Conservation (phyloP, 225 moss, liverwort and hornwort species). For the Sphagnum contortum region DNA sequence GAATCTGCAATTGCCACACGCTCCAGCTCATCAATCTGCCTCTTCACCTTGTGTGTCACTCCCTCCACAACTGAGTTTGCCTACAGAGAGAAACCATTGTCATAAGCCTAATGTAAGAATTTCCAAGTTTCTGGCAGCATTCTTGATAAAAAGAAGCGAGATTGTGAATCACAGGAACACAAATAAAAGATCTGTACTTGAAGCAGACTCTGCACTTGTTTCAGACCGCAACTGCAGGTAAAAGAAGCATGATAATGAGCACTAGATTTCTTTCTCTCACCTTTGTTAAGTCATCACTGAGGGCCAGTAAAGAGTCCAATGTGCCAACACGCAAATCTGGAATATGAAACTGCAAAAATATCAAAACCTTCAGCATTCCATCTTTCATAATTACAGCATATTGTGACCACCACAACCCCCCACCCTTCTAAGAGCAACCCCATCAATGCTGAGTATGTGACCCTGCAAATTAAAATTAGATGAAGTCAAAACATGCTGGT, state of each 20-base stretch:
- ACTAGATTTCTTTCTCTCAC: constrained; percentile 11
- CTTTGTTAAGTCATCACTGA: constrained; percentile 91
- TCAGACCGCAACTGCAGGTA: not conserved
- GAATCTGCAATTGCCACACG: constrained; percentile 26
- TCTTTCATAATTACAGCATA: not conserved
- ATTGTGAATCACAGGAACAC: not conserved
- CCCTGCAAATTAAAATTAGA: too few relatives aligned
- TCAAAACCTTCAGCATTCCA: too few relatives aligned
- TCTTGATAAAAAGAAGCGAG: not conserved
- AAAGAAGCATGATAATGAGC: not conserved
- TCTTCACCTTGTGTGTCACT: constrained; percentile 24
- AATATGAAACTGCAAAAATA: constrained; percentile 63
- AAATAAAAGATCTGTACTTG: not conserved
- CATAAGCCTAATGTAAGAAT: not conserved
- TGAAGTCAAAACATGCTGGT: too few relatives aligned
- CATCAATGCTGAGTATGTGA: too few relatives aligned
- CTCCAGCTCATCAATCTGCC: constrained; percentile 41
- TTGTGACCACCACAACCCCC: not conserved
- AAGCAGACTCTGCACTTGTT: not conserved
- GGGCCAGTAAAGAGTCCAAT: constrained; percentile 81
- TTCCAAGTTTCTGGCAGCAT: not conserved
- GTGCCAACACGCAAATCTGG: constrained; percentile 91
- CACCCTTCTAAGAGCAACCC: not conserved
- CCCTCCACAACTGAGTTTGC: constrained; percentile 85
- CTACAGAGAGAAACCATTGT: constrained; percentile 16